Conservation (phyloP, 23 red algal genomes). For the Cyanidiococcus yangmingshanensis region DNA sequence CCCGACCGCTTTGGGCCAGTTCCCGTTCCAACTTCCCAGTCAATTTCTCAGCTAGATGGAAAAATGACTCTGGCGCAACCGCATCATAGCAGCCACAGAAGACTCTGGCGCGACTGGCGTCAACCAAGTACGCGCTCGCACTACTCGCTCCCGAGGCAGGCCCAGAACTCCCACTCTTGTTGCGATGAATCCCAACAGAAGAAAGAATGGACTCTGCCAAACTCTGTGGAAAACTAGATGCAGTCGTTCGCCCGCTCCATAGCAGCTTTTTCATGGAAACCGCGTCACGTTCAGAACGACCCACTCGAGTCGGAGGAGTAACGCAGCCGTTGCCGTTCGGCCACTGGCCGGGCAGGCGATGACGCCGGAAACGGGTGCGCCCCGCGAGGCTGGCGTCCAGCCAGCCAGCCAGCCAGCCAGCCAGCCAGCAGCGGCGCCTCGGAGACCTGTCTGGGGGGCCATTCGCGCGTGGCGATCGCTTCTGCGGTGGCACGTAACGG, state of each 20-base stretch:
- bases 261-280: background rate
- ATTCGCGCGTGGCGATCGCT: no score
- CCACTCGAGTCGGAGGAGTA: background rate
- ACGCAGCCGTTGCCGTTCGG: background rate
- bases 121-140: background rate
- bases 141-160: background rate
- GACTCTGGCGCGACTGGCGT: background rate
- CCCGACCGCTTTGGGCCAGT: background rate
- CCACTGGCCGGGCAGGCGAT: background rate
- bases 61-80: constrained; percentile 4
- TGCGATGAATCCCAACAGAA: background rate
- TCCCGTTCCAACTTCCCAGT: background rate
- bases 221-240: constrained; percentile 6
- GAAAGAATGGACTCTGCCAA: constrained; percentile 15
- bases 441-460: no score
- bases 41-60: background rate
- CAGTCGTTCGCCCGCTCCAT: background rate
- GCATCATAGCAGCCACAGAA: background rate
- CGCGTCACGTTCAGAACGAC: no score
- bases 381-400: background rate
- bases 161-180: background rate
- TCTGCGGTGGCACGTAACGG: no score
- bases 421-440: no score
- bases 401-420: background rate
- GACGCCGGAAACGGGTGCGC: background rate